A percentile compares a stretch with the other conserved stretches of the same genome.
phyloP scores from a whole-genome alignment of 768 basidiomycete species.

The button mushroom (Agaricus bisporus) region DNA sequence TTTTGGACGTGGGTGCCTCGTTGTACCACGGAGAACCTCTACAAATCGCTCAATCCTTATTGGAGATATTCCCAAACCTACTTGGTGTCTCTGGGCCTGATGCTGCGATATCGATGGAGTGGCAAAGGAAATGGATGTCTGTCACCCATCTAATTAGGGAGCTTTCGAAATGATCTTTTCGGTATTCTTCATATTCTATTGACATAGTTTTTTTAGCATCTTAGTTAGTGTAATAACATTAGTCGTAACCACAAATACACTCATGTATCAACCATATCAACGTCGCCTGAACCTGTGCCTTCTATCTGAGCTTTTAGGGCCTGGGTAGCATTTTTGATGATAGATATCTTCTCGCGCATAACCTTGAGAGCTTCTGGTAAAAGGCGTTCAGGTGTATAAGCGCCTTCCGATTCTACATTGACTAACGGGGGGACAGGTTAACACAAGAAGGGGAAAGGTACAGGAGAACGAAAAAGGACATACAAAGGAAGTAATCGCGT shows the following conservation, averaged over 20 bases:
- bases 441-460: not conserved
- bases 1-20: constrained; percentile 1
- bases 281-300: constrained; percentile 31
- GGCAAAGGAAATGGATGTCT: constrained; percentile 2
- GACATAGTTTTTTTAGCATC: not conserved
- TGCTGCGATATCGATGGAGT: not conserved
- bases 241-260: not conserved
- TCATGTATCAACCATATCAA: constrained; percentile 45
- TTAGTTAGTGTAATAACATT: not conserved
- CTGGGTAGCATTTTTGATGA: constrained; percentile 53
- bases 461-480: constrained; percentile 20
- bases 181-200: not conserved
- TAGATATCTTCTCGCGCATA: constrained; percentile 73
- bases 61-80: constrained; percentile 2
- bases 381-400: constrained; percentile 80
- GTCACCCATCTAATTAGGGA: not conserved
- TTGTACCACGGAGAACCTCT: not conserved
- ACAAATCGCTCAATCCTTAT: not conserved
- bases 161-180: not conserved
- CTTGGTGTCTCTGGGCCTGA: not conserved
- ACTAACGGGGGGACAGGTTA: constrained; percentile 35
- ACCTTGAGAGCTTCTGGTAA: constrained; percentile 75
- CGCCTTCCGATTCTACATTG: constrained; percentile 86
- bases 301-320: constrained; percentile 40
- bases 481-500: constrained; percentile 91